Evolutionary conservation across 2,329 filamentous ascomycete species (phyloP).

Genomic region (Fusarium sterilihyphosum): DNA sequence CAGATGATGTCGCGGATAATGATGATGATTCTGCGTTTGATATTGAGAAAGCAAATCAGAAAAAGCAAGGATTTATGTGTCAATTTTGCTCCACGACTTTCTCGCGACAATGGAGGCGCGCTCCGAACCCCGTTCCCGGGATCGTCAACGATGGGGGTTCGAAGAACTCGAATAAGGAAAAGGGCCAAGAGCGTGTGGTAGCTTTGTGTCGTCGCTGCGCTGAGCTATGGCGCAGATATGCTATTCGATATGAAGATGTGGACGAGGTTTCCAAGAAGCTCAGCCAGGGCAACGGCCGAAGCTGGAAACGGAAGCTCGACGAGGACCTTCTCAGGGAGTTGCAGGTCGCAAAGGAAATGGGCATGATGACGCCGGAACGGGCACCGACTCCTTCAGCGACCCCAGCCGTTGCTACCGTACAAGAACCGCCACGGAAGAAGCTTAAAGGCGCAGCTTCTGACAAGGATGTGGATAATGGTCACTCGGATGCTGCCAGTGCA

Average conservation of each 20-base stretch:
- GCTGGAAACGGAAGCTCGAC: slow-evolving; percentile 89
- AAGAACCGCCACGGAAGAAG: slow-evolving; percentile 72
- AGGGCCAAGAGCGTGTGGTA: slow-evolving; percentile 76
- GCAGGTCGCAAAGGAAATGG: slow-evolving; percentile 70
- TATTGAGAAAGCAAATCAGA: slow-evolving; percentile 79
- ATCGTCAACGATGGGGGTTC: slow-evolving; percentile 71
- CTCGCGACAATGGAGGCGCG: slow-evolving; percentile 91
- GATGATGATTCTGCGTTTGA: slow-evolving; percentile 97
- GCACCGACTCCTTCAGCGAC: slow-evolving; percentile 49
- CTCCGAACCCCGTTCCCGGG: slow-evolving; percentile 79
- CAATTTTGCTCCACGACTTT: slow-evolving; percentile 87
- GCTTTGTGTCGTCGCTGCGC: slow-evolving; percentile 92
- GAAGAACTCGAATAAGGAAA: slow-evolving; percentile 75
- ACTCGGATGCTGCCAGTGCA: slow-evolving; percentile 58
- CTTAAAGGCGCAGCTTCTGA: slow-evolving; percentile 65
- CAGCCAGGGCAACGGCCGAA: slow-evolving; percentile 78
- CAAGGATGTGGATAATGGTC: slow-evolving; percentile 59
- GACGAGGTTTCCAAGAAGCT: slow-evolving; percentile 93
- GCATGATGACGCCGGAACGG: slow-evolving; percentile 55
- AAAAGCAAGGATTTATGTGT: slow-evolving; percentile 88
- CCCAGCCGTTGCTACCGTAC: slow-evolving; percentile 40
- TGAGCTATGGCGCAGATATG: slow-evolving; percentile 94
- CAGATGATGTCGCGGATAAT: slow-evolving; percentile 92
- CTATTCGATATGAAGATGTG: slow-evolving; percentile 92
- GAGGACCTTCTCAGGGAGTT: slow-evolving; percentile 87